These are phyloP conservation scores for Tetrapisispora iriomotensis DNA, from an alignment of 805 yeast genomes.

Conservation along the genomic window DNA sequence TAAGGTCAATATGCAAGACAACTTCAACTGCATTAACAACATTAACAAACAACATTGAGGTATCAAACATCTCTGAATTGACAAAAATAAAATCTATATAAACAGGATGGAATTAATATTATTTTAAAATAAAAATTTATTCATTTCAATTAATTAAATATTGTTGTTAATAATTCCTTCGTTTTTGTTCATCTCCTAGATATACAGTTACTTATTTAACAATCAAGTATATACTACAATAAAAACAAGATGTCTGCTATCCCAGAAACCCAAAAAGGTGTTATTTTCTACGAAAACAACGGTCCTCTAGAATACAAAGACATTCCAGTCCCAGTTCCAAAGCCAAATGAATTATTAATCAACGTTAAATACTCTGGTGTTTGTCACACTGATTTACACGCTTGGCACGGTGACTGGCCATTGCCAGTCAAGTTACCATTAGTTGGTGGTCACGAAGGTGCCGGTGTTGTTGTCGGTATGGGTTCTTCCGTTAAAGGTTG, in stretches of 20 bases:
- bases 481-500: conserved; percentile 52
- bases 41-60: too few species aligned
- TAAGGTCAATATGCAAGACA: too few species aligned
- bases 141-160: too few species aligned
- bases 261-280: conserved; percentile 43
- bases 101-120: too few species aligned
- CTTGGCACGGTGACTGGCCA: conserved; percentile 68
- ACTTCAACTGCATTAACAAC: too few species aligned
- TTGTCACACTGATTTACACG: conserved; percentile 67
- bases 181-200: not conserved
- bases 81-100: too few species aligned
- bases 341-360: conserved; percentile 52
- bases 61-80: too few species aligned
- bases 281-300: conserved; percentile 35
- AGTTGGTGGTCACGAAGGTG: conserved; percentile 70
- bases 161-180: too few species aligned
- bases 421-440: conserved; percentile 48
- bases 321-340: conserved; percentile 50
- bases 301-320: conserved; percentile 43
- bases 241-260: conserved; percentile 24
- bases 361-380: conserved; percentile 67
- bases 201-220: too few species aligned
- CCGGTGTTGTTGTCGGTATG: conserved; percentile 56
- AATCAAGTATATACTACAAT: conserved; percentile 1
- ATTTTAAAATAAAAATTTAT: too few species aligned